Base-by-base conservation (phyloP, 441 rosid species). In the Aquilaria agallochum region DNA sequence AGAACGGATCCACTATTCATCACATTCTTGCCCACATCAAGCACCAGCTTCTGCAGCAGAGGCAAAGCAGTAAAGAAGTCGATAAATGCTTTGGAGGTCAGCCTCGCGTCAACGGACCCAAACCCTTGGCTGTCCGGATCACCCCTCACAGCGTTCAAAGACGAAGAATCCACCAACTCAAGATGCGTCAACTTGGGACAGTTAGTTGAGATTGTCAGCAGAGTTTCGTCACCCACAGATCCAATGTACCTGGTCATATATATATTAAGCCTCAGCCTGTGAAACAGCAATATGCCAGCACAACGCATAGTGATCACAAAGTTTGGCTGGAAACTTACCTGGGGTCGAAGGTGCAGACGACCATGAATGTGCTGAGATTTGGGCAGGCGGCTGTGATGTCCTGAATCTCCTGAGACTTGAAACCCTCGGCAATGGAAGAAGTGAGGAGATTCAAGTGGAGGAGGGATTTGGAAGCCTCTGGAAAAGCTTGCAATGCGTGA, bases 331-430 rank as follows among this genome's bases (percentile, higher is more conserved):
- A 8, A 36, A 36, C 42, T 4, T 83, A 89, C 60, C 93, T 81
- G 0, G 87, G 93, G 74, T 91, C 95, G 58, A 94, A 94, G 33
- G 75, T 82, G 49, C 96, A 91, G 15, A 85, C 99, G 13, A 86
- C 87, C n/a, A 80, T 79, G 40, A 94, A 71, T 53, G 68, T 68
- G 32, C 53, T 75, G 63, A 94, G 80, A 69, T 81, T 87, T 40
- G 86, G 67, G 68, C 97, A 94, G 4, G 87, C 68, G 20, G 77
- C 70, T 0, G 96, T 72, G 48, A 94, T 77, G 4, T 72, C 79
- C 27, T 64, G 63, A 46, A 91, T 87, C 69, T 94, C 94, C 54
- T 74, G 74, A 4, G 95, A 78, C 75, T 82, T 86, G 56, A 91
- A 84, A 5, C 99, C 95, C 34, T 91, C 96, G 0, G 80, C 68